phyloP scores from a whole-genome alignment of 805 yeast genomes.

The Saturnispora ahearnii region DNA sequence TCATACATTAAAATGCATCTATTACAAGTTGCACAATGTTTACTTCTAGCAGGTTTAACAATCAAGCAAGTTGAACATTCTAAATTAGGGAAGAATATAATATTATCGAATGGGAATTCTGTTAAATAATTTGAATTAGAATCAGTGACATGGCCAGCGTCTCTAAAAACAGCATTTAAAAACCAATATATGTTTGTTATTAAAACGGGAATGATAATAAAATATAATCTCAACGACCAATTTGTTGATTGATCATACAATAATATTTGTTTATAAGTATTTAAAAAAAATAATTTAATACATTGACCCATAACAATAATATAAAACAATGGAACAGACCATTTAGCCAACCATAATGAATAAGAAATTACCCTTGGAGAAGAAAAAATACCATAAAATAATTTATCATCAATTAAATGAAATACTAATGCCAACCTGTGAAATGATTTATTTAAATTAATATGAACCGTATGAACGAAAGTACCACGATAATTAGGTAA shows the following conservation, averaged over 20 bases:
- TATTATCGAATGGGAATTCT: constrained; percentile 30
- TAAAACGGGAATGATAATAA: constrained; percentile 28
- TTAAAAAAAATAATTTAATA: constrained; percentile 18
- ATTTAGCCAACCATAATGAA: constrained; percentile 23
- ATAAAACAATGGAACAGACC: constrained; percentile 39
- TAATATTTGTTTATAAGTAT: constrained; percentile 17
- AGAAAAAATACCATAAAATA: constrained; percentile 19
- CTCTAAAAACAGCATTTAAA: constrained; percentile 30
- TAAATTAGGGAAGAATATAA: constrained; percentile 33
- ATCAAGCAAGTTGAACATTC: constrained; percentile 44
- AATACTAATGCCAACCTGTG: constrained; percentile 1
- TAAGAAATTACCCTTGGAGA: constrained; percentile 9
- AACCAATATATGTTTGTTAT: constrained; percentile 29
- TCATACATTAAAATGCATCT: constrained; percentile 58
- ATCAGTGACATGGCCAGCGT: constrained; percentile 33
- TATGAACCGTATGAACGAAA: constrained; percentile 20
- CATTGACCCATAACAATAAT: constrained; percentile 27
- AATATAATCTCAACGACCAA: constrained; percentile 11
- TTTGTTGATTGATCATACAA: constrained; percentile 3
- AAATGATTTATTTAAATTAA: constrained; percentile 9
- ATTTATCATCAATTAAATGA: constrained; percentile 18
- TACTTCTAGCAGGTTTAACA: constrained; percentile 67
- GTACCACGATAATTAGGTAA: constrained; percentile 34
- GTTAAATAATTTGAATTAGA: constrained; percentile 2
- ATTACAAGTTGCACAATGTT: constrained; percentile 67